Conservation (phyloP, 495 filamentous ascomycete genomes). For the Articulospora tetracladia region DNA sequence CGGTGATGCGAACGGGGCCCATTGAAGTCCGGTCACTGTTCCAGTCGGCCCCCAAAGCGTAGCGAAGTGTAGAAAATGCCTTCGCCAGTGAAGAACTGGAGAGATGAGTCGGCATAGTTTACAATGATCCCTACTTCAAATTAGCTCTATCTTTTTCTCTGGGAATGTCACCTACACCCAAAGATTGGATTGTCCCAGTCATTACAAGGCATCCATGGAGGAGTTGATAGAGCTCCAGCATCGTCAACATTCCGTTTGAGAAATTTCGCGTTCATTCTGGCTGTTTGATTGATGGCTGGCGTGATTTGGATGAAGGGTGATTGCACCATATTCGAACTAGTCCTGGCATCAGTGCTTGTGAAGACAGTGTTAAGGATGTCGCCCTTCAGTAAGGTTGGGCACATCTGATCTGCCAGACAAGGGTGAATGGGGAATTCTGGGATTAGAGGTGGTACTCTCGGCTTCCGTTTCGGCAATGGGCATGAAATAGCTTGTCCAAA, state of each 20-base stretch:
- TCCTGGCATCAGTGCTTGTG: not conserved
- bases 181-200: slow-evolving; percentile 44
- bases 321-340: slow-evolving; percentile 11
- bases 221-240: slow-evolving; percentile 26
- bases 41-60: slow-evolving; percentile 28
- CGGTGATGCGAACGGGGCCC: slow-evolving; percentile 32
- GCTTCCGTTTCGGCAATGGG: slow-evolving; percentile 7
- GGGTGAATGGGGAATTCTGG: slow-evolving; percentile 26
- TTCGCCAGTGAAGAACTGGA: slow-evolving; percentile 45
- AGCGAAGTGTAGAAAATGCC: slow-evolving; percentile 50
- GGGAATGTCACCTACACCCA: slow-evolving; percentile 34
- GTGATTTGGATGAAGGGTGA: slow-evolving; percentile 41
- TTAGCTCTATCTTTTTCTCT: not conserved
- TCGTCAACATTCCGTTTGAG: slow-evolving; percentile 14
- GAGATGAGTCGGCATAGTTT: slow-evolving; percentile 43
- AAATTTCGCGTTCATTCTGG: slow-evolving; percentile 40
- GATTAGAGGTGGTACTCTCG: not conserved
- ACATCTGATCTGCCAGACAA: slow-evolving; percentile 18
- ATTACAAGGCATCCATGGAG: not conserved
- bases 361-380: slow-evolving; percentile 2
- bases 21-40: slow-evolving; percentile 18
- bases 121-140: slow-evolving; percentile 31
- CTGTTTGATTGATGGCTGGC: slow-evolving; percentile 43
- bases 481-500: slow-evolving; percentile 40
- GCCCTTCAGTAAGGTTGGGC: not conserved